Base-by-base conservation (phyloP, 2,329 filamentous ascomycete species). In the Alternaria solani region DNA sequence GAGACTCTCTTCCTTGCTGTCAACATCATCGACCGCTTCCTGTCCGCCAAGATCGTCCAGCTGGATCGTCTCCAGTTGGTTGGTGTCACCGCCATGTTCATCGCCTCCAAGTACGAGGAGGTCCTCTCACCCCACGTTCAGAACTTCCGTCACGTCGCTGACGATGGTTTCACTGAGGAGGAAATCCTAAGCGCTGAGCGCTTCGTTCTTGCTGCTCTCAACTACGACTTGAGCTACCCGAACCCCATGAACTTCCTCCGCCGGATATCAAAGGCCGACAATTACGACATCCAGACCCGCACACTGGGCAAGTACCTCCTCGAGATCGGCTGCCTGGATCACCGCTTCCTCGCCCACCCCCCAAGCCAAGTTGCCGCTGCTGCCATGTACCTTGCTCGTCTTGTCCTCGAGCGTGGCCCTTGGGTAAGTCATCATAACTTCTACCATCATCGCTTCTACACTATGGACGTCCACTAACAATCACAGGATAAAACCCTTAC, bases 211-310 rank as follows among this genome's bases (percentile, higher is more conserved):
- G 88, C 88, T 67, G 93, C 93, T 6, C 87, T 99, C 63, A 91
- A 97, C 82, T 99, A 97, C 79, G 94, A 99, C 78, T 88, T 99
- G 66, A 97, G 94, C 84, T 99, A 97, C 77, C 95, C 95, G 57
- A 99, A 99, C 81, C 95, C 95, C 23, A 99, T 99, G 95, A 99
- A 99, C 86, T 99, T 99, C 84, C 88, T 99, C 62, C 92, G 95
- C 67, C 92, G 96, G 69, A 97, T 99, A 80, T 98, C 94, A 63
- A 99, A 99, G 85, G 96, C 95, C 75, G 96, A 99, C 83, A 95
- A 96, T 84, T 99, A 99, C 82, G 94, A 99, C 80, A 97, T 98
- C 74, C 93, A 97, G 80, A 97, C 94, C 62, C 92, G 95, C 73
- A 99, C 95, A 47, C 88, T 99, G 61, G 95, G 93, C 79, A 99